Base-by-base conservation (phyloP, 225 moss, liverwort and hornwort species). In the Asterella californica region DNA sequence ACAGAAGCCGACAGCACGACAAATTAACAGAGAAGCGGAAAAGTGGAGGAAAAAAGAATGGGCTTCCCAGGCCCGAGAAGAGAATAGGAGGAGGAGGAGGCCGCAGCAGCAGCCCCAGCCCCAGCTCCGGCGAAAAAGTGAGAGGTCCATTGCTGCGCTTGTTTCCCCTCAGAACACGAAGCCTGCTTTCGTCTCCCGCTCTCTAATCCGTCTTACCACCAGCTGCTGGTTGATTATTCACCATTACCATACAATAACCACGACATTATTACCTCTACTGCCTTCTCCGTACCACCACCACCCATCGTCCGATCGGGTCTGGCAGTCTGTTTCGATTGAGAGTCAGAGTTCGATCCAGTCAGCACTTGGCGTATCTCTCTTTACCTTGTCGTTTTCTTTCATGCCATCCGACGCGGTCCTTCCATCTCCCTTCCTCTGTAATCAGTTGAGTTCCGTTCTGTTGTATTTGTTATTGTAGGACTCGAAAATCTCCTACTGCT, bases 291-390 rank as follows among this genome's bases (percentile, higher is more conserved):
- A 3, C 32, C 14, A 11, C 32, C 33, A 65, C 33, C 65, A 17
- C 11, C 52, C 52, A 17, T 52, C 52, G 52, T 52, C 52, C 52
- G 25, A 25, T 61, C 61, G 1, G 19, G 61, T 61, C 61, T 10
- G n/a, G 61, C 27, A 5, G n/a, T 61, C 61, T 61, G 61, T 9
- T 25, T 61, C n/a, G 61, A 52, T 12, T 57, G 57, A 67, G 15
- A 47, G 71, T 25, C 47, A 71, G 71, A 71, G 71, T 22, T 71
- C 71, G 71, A 65, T 71, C 71, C 42, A 71, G 22, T 46, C 71
- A 71, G 70, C 29, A 29, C 65, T 10, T 15, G 65, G 32, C 2
- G 29, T 8, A 33, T 65, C 32, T 65, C 65, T 57, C 57, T 4
- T 57, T 24, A 57, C 57, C 17, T 24, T 57, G 62, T 62, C 27